phyloP scores from a whole-genome alignment of 176 grass and related monocot genomes.

The Lolium rigidum region DNA sequence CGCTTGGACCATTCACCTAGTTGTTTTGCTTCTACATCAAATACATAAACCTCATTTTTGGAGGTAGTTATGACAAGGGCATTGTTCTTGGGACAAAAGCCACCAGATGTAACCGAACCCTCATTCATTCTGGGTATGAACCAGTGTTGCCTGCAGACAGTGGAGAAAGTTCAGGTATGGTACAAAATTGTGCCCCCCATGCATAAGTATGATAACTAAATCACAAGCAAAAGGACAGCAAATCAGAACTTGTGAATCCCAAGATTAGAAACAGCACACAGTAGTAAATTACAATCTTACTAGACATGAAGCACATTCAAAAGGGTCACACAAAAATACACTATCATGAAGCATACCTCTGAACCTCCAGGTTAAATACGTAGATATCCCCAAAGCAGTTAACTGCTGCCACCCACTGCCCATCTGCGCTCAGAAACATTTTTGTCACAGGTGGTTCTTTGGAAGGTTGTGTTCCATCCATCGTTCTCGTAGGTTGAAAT shows the following conservation, averaged over 20 bases:
- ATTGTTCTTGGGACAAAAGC: constrained; percentile 91
- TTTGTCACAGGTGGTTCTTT: constrained; percentile 81
- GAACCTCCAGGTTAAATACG: constrained; percentile 87
- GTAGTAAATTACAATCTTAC: constrained; percentile 16
- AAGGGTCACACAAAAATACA: not conserved
- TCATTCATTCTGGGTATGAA: constrained; percentile 89
- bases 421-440: constrained; percentile 89
- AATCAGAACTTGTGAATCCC: constrained; percentile 1
- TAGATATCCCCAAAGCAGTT: constrained; percentile 94
- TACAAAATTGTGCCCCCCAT: not conserved
- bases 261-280: constrained; percentile 11
- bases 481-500: constrained; percentile 73
- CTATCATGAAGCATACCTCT: constrained; percentile 61
- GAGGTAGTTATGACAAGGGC: constrained; percentile 85
- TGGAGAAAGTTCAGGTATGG: not conserved
- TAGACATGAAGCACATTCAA: not conserved
- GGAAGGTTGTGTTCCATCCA: constrained; percentile 45
- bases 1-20: constrained; percentile 89
- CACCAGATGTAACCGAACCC: constrained; percentile 84
- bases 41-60: constrained; percentile 87
- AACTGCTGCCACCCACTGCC: constrained; percentile 87
- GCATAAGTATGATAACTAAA: constrained; percentile 9
- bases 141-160: constrained; percentile 88
- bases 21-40: constrained; percentile 97
- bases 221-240: constrained; percentile 9